A percentile compares a stretch with the other conserved stretches of the same genome.
These are phyloP conservation scores for Eutrema heterophyllum DNA, from an alignment of 345 rosid genomes.

Conservation along the genomic window DNA sequence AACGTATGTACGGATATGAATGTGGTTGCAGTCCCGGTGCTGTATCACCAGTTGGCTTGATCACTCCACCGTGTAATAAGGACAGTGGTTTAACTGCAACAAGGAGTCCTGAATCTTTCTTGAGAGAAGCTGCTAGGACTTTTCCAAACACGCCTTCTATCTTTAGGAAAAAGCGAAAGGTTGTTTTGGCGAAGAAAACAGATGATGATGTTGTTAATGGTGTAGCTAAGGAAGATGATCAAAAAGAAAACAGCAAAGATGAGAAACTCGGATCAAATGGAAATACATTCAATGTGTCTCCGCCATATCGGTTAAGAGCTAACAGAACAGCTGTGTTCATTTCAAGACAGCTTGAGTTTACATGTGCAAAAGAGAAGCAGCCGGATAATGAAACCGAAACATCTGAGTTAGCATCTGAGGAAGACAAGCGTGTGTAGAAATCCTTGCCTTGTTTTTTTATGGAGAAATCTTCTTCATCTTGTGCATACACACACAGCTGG, in stretches of 20 bases:
- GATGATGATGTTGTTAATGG: neutral
- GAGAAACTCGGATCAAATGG: constrained; percentile 23
- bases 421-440: constrained; percentile 12
- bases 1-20: constrained; percentile 32
- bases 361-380: constrained; percentile 40
- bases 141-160: constrained; percentile 90
- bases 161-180: constrained; percentile 60
- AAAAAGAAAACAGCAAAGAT: constrained; percentile 24
- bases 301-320: constrained; percentile 73
- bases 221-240: constrained; percentile 26
- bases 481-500: constrained; percentile 19
- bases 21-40: constrained; percentile 39
- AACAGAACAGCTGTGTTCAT: constrained; percentile 66
- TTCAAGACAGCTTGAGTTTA: constrained; percentile 86
- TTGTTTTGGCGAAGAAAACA: constrained; percentile 30
- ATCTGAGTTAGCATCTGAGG: constrained; percentile 21
- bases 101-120: constrained; percentile 67
- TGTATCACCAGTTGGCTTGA: constrained; percentile 56
- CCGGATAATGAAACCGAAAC: constrained; percentile 31
- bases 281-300: constrained; percentile 61
- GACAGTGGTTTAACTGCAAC: constrained; percentile 33
- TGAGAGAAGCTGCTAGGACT: constrained; percentile 74
- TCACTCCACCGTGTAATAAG: constrained; percentile 74
- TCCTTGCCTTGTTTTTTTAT: neutral
- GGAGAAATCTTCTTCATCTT: neutral